These are phyloP conservation scores for Trichophyton mentagrophytes DNA, from an alignment of 2,329 filamentous ascomycete genomes.

Conservation along the genomic window DNA sequence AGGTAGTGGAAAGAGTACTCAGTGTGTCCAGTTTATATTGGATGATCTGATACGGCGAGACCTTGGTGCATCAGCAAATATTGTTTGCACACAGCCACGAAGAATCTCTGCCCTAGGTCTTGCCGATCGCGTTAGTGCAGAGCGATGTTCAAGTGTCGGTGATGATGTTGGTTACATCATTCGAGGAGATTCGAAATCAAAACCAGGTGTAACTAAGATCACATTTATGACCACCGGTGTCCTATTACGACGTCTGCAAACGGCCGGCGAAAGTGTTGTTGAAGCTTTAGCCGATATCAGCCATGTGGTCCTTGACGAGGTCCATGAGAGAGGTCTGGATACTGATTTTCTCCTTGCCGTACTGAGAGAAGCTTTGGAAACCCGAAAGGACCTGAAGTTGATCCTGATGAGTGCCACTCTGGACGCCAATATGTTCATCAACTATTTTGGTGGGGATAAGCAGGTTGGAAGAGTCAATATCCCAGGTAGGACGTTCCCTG, in stretches of 20 bases:
- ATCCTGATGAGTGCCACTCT: slow-evolving; percentile 95
- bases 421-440: slow-evolving; percentile 70
- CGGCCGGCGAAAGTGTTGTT: slow-evolving; percentile 68
- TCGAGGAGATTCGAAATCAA: slow-evolving; percentile 72
- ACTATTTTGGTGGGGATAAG: slow-evolving; percentile 63
- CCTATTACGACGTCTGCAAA: slow-evolving; percentile 77
- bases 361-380: slow-evolving; percentile 64
- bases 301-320: slow-evolving; percentile 91
- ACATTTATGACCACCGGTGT: slow-evolving; percentile 96
- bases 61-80: slow-evolving; percentile 67
- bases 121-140: slow-evolving; percentile 86
- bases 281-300: slow-evolving; percentile 78
- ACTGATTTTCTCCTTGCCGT: slow-evolving; percentile 88
- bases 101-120: slow-evolving; percentile 88
- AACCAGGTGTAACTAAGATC: slow-evolving; percentile 62
- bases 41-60: slow-evolving; percentile 73
- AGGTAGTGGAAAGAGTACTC: slow-evolving; percentile 91
- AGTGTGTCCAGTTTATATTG: slow-evolving; percentile 89
- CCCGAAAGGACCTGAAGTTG: slow-evolving; percentile 68
- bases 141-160: slow-evolving; percentile 68
- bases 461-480: slow-evolving; percentile 75
- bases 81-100: slow-evolving; percentile 89
- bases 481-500: slow-evolving; percentile 74
- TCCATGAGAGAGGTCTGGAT: slow-evolving; percentile 88
- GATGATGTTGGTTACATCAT: slow-evolving; percentile 87